Conservation (phyloP, 1,284 basidiomycete species). For the Omphalotus olearius region DNA sequence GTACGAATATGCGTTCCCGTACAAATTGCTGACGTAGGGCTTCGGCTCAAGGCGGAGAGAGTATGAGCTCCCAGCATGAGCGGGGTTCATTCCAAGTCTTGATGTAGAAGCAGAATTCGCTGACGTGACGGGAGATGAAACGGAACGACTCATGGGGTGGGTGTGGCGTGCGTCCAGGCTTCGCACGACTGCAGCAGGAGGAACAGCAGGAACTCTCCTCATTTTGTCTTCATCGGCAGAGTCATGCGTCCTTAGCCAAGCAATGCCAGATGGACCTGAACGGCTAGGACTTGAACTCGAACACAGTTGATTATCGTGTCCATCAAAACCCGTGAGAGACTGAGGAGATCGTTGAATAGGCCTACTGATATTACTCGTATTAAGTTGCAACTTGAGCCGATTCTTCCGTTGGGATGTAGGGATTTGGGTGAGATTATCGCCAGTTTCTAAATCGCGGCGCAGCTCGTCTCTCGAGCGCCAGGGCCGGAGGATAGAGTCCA, state of each 20-base stretch:
- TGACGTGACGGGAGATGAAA: slow-evolving; percentile 24
- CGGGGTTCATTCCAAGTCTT: slow-evolving; percentile 20
- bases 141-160: slow-evolving; percentile 14
- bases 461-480: slow-evolving; percentile 5
- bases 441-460: slow-evolving; percentile 1
- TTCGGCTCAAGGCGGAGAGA: slow-evolving; percentile 28
- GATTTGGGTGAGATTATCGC: background rate
- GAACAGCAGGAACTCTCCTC: slow-evolving; percentile 14
- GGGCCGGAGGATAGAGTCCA: background rate
- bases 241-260: slow-evolving; percentile 28
- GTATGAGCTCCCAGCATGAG: slow-evolving; percentile 28
- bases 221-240: slow-evolving; percentile 13
- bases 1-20: slow-evolving; percentile 31
- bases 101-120: slow-evolving; percentile 10
- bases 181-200: slow-evolving; percentile 16
- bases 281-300: slow-evolving; percentile 16
- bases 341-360: slow-evolving; percentile 29
- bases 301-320: slow-evolving; percentile 13
- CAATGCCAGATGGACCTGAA: slow-evolving; percentile 31
- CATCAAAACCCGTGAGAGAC: slow-evolving; percentile 29
- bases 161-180: slow-evolving; percentile 3
- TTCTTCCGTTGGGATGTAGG: background rate
- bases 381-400: slow-evolving; percentile 7
- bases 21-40: slow-evolving; percentile 26
- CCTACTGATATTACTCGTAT: slow-evolving; percentile 26